Conservation (phyloP, 208 protist species). For the Leishmania major region DNA sequence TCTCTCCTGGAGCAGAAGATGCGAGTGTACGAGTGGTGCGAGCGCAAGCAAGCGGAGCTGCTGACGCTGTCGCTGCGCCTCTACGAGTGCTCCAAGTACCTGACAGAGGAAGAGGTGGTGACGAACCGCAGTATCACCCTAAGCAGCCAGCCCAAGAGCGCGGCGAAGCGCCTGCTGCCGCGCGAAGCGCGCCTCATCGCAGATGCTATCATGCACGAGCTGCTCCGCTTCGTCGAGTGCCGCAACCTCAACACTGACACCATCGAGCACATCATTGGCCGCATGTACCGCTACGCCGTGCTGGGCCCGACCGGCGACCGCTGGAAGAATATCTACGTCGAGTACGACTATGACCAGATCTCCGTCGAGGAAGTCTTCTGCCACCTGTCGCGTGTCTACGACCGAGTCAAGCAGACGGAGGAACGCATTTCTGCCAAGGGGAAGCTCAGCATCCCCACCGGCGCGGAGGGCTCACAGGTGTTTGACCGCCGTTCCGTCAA, state of each 20-base stretch:
- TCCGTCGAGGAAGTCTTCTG: slow-evolving; percentile 78
- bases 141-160: slow-evolving; percentile 1
- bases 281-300: slow-evolving; percentile 88
- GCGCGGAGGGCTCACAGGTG: slow-evolving; percentile 77
- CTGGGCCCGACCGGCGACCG: slow-evolving; percentile 79
- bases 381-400: slow-evolving; percentile 75
- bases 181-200: slow-evolving; percentile 69
- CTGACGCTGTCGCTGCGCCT: slow-evolving; percentile 60
- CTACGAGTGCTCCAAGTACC: slow-evolving; percentile 52
- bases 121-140: slow-evolving; percentile 47
- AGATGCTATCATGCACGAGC: slow-evolving; percentile 76
- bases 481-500: slow-evolving; percentile 89
- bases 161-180: slow-evolving; percentile 34
- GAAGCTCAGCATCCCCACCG: slow-evolving; percentile 53
- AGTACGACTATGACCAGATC: slow-evolving; percentile 63
- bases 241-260: slow-evolving; percentile 88
- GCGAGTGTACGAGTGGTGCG: slow-evolving; percentile 73
- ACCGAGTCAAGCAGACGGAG: slow-evolving; percentile 70
- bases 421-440: slow-evolving; percentile 63
- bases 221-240: slow-evolving; percentile 85
- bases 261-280: slow-evolving; percentile 86
- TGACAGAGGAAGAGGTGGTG: slow-evolving; percentile 59
- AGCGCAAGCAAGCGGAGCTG: slow-evolving; percentile 70
- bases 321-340: slow-evolving; percentile 73
- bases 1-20: slow-evolving; percentile 74